These are phyloP conservation scores for Elasticomyces elasticus DNA, from an alignment of 495 filamentous ascomycete genomes.

Conservation along the genomic window DNA sequence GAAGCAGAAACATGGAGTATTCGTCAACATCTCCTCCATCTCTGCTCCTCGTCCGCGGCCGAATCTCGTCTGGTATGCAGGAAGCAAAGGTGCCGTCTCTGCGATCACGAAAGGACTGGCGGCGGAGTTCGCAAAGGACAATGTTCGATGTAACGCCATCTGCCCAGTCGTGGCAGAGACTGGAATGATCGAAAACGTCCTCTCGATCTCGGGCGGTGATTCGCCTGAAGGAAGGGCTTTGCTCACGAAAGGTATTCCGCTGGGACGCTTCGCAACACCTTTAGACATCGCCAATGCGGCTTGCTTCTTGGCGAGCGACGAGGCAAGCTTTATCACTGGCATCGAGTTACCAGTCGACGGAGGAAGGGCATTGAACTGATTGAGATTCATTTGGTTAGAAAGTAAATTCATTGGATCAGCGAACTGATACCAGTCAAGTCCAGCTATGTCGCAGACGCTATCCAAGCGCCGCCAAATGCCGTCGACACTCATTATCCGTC, in stretches of 20 bases:
- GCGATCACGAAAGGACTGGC: slow-evolving; percentile 25
- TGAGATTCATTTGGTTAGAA: background rate
- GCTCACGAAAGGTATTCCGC: slow-evolving; percentile 54
- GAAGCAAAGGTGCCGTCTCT: slow-evolving; percentile 23
- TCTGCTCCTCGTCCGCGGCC: slow-evolving; percentile 24
- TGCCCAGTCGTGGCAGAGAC: slow-evolving; percentile 28
- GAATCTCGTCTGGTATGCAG: slow-evolving; percentile 27
- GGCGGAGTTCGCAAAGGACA: slow-evolving; percentile 21
- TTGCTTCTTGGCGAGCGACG: slow-evolving; percentile 28
- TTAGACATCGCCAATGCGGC: slow-evolving; percentile 28
- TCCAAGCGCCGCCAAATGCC: too few relatives aligned
- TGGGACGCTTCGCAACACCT: slow-evolving; percentile 25
- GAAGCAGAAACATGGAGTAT: slow-evolving; percentile 8
- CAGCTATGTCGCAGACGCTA: background rate
- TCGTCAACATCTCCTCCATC: slow-evolving; percentile 11
- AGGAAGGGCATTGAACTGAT: slow-evolving; percentile 15
- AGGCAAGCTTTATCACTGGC: slow-evolving; percentile 28
- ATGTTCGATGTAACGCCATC: slow-evolving; percentile 22
- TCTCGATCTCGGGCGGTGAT: slow-evolving; percentile 14
- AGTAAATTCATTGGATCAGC: background rate
- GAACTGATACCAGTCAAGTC: background rate
- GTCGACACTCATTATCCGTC: too few relatives aligned
- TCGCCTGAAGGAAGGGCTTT: slow-evolving; percentile 57
- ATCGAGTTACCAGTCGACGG: slow-evolving; percentile 27
- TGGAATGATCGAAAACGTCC: slow-evolving; percentile 48